Percentiles rank a stretch among this genome's conserved stretches.
phyloP scores from a whole-genome alignment of 768 basidiomycete species.

The Termitomyces sp. region DNA sequence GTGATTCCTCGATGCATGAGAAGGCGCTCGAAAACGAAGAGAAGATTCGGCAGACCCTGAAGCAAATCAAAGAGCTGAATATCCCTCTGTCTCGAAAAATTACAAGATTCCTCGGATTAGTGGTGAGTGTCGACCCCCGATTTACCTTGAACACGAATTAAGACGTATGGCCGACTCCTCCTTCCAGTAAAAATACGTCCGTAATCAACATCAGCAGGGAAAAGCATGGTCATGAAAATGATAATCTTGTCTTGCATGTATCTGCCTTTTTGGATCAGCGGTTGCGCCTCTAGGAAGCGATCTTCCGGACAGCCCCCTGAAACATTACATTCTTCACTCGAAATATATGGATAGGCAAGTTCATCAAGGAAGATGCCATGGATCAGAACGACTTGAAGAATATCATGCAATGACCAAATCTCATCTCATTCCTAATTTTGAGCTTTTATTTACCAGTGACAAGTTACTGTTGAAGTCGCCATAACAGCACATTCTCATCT shows the following conservation, averaged over 20 bases:
- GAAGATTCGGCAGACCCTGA: constrained; percentile 13
- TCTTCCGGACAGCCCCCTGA: not conserved
- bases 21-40: constrained; percentile 10
- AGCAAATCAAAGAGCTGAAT: constrained; percentile 17
- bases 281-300: not conserved
- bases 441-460: no score
- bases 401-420: no score
- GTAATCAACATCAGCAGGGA: not conserved
- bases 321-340: not conserved
- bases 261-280: not conserved
- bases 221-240: not conserved
- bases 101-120: constrained; percentile 10
- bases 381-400: not conserved
- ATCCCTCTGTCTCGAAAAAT: constrained; percentile 16
- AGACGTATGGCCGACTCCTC: not conserved
- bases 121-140: constrained; percentile 1
- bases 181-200: not conserved
- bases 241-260: not conserved
- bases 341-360: no score
- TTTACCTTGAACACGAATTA: not conserved
- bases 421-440: no score
- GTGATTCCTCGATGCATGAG: constrained; percentile 2
- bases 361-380: not conserved
- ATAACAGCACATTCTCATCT: no score
- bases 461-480: no score